Percentiles rank a stretch among this genome's conserved stretches.
Conservation (phyloP, 1,284 basidiomycete genomes). For the Malassezia vespertilionis region DNA sequence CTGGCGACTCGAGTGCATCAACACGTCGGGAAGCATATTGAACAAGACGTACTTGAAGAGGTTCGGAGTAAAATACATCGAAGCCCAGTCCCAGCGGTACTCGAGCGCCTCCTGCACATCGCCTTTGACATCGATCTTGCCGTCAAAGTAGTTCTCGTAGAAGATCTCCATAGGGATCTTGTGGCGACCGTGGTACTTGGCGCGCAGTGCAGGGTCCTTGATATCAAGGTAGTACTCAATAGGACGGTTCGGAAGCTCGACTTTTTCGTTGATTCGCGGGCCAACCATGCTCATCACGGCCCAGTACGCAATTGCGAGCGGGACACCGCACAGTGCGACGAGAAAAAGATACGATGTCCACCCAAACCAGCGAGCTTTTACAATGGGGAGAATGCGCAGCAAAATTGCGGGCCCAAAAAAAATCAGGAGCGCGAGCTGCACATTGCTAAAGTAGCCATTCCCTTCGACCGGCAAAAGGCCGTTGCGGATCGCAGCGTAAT, state of each 20-base stretch:
- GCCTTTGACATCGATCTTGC: slow-evolving; percentile 89
- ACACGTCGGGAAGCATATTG: slow-evolving; percentile 78
- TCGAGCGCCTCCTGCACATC: slow-evolving; percentile 89
- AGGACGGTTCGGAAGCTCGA: slow-evolving; percentile 61
- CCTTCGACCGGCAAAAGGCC: slow-evolving; percentile 44
- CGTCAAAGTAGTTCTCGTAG: slow-evolving; percentile 95
- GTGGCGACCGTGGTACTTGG: slow-evolving; percentile 61
- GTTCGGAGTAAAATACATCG: slow-evolving; percentile 68
- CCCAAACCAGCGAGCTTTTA: slow-evolving; percentile 41
- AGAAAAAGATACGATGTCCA: slow-evolving; percentile 50
- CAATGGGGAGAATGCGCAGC: slow-evolving; percentile 41
- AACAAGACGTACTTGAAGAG: slow-evolving; percentile 90
- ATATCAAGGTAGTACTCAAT: slow-evolving; percentile 84
- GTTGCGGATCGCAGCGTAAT: slow-evolving; percentile 41
- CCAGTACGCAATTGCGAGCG: slow-evolving; percentile 81
- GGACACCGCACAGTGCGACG: slow-evolving; percentile 62
- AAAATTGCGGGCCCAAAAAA: slow-evolving; percentile 39
- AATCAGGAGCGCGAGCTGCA: slow-evolving; percentile 61
- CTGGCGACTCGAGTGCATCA: slow-evolving; percentile 77
- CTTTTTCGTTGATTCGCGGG: slow-evolving; percentile 71
- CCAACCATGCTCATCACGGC: slow-evolving; percentile 72
- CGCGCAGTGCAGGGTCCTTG: slow-evolving; percentile 69
- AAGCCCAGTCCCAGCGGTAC: slow-evolving; percentile 87
- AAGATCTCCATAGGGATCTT: slow-evolving; percentile 98
- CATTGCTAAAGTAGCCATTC: slow-evolving; percentile 49